These are phyloP conservation scores for Neurospora sp. DNA, from an alignment of 495 filamentous ascomycete species.

Conservation along the genomic window DNA sequence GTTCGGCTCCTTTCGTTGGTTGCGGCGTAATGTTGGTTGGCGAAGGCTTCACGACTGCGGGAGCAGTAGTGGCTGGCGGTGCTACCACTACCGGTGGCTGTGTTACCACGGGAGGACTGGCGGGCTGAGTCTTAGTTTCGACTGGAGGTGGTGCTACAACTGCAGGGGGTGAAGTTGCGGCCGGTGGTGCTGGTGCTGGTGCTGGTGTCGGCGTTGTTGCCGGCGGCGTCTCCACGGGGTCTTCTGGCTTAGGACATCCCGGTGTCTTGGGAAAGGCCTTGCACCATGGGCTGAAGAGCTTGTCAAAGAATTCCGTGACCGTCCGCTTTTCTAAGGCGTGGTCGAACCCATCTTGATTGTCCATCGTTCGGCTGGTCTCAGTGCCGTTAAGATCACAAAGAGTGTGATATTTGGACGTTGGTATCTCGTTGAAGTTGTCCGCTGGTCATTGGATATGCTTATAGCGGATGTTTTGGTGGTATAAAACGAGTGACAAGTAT, in stretches of 20 bases:
- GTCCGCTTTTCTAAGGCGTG: neutral
- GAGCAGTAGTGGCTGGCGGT: neutral
- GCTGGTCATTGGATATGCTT: neutral
- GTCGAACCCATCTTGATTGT: neutral
- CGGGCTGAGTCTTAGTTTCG: neutral
- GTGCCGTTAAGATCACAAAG: neutral
- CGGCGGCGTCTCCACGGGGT: neutral
- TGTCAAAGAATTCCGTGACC: neutral
- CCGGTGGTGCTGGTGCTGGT: neutral
- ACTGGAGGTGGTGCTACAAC: neutral
- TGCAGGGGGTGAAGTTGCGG: neutral
- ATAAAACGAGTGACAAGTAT: neutral
- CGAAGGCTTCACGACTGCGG: neutral
- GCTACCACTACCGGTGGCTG: neutral
- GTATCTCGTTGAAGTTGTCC: neutral
- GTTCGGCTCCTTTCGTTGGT: neutral
- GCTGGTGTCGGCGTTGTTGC: conserved; percentile 2
- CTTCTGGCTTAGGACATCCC: neutral
- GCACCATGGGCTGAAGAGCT: conserved; percentile 3
- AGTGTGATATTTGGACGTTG: neutral
- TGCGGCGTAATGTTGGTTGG: neutral
- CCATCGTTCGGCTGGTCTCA: neutral
- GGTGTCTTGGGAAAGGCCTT: conserved; percentile 1
- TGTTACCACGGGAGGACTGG: neutral
- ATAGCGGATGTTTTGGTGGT: neutral